Percentiles rank a stretch among this genome's conserved stretches.
Conservation (phyloP, 2,329 filamentous ascomycete species). For the Verticillium albo-atrum region DNA sequence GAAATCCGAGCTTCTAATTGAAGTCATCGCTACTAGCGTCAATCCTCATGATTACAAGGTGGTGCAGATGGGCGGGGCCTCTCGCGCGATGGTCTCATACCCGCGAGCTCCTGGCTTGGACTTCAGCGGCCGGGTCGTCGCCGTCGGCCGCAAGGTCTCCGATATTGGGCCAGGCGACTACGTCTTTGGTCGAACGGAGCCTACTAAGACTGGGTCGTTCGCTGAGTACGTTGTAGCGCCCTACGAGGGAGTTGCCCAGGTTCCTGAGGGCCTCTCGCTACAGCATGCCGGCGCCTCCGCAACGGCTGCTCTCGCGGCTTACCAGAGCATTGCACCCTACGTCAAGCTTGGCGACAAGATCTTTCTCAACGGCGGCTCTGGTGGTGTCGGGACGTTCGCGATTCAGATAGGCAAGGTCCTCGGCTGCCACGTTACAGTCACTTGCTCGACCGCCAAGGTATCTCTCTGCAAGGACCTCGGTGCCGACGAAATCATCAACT, state of each 20-base stretch:
- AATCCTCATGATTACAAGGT: constrained; percentile 49
- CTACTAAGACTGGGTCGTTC: constrained; percentile 32
- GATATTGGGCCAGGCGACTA: constrained; percentile 31
- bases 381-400: constrained; percentile 56
- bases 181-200: constrained; percentile 34
- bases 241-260: constrained; percentile 24
- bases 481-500: constrained; percentile 62
- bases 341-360: constrained; percentile 48
- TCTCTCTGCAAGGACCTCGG: constrained; percentile 54
- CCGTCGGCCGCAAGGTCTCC: constrained; percentile 11
- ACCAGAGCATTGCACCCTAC: constrained; percentile 41
- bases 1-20: constrained; percentile 31
- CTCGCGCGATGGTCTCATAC: constrained; percentile 24
- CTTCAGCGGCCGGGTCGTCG: constrained; percentile 44
- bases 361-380: constrained; percentile 62
- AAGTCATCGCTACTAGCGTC: constrained; percentile 34
- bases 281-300: constrained; percentile 37
- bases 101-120: constrained; percentile 48
- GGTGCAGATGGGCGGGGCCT: constrained; percentile 30
- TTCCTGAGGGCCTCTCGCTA: constrained; percentile 33
- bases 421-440: constrained; percentile 55
- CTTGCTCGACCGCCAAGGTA: constrained; percentile 57
- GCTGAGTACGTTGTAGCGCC: constrained; percentile 34
- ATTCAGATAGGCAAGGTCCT: constrained; percentile 62
- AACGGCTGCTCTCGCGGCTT: constrained; percentile 42